phyloP scores from a whole-genome alignment of 2,329 filamentous ascomycete genomes.

The Diaporthe citrichinensis region DNA sequence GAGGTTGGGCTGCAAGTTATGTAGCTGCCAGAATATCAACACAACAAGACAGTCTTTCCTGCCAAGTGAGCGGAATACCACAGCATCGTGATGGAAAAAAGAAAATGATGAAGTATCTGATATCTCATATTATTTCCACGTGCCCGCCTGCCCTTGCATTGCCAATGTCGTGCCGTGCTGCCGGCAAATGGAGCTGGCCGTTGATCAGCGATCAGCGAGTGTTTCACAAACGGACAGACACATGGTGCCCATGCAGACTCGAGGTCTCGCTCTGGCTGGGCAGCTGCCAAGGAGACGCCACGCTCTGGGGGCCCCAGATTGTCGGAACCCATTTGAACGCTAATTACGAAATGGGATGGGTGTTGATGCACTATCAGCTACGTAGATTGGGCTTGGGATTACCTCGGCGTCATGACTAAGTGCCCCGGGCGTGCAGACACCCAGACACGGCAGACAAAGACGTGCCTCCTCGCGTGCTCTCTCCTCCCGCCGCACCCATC shows the following conservation, averaged over 20 bases:
- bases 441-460: neutral
- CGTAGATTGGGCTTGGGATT: constrained; percentile 8
- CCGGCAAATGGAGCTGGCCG: neutral
- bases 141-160: no score
- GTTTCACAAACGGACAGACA: neutral
- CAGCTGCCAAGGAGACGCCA: constrained; percentile 8
- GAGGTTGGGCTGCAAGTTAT: no score
- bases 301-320: constrained; percentile 15
- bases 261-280: neutral
- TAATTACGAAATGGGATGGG: constrained; percentile 21
- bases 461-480: neutral
- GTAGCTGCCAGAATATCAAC: no score
- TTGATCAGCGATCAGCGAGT: neutral
- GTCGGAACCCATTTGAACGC: constrained; percentile 24
- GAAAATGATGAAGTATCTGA: no score
- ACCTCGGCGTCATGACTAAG: constrained; percentile 29
- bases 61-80: no score
- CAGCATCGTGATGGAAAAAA: no score
- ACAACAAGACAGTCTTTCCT: no score
- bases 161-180: neutral
- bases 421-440: neutral
- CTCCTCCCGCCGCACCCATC: neutral
- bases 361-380: constrained; percentile 8
- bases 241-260: neutral
- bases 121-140: no score